These are phyloP conservation scores for Flagelloscypha sp. DNA, from an alignment of 768 basidiomycete species.

Conservation along the genomic window DNA sequence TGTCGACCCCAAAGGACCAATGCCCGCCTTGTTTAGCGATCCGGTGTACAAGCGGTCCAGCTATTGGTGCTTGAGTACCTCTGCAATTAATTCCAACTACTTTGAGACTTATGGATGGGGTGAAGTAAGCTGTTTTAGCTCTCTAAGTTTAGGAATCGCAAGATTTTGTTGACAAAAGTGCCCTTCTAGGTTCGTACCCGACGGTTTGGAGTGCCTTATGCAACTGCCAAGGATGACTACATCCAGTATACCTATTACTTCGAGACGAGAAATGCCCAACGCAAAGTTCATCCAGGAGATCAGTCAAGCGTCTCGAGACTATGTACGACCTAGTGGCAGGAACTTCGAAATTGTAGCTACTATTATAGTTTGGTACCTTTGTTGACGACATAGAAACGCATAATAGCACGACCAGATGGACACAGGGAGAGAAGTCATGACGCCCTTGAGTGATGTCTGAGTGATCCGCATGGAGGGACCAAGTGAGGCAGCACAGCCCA, in stretches of 20 bases:
- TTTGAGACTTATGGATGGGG: conserved; percentile 91
- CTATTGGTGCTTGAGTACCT: conserved; percentile 87
- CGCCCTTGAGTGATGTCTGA: no score
- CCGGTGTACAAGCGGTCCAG: conserved; percentile 63
- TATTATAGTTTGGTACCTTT: no score
- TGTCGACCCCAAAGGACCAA: conserved; percentile 49
- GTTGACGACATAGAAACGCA: no score
- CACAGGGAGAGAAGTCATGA: no score
- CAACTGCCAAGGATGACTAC: conserved; percentile 80
- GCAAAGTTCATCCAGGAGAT: conserved; percentile 67
- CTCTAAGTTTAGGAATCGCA: conserved; percentile 1
- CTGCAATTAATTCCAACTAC: conserved; percentile 79
- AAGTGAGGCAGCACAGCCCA: no score
- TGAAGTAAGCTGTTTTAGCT: conserved; percentile 45
- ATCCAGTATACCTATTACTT: conserved; percentile 85
- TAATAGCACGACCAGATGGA: no score
- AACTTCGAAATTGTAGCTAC: no score
- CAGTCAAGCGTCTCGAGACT: conserved; percentile 40
- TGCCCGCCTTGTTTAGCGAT: conserved; percentile 70
- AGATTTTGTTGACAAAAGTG: background rate
- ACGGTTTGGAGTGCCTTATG: conserved; percentile 91
- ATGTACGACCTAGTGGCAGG: no score
- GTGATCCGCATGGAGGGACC: no score
- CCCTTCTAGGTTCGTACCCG: conserved; percentile 61
- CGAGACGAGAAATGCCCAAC: conserved; percentile 78